Conservation (phyloP, 1,284 basidiomycete species). For the Leccinum griseonigrum region DNA sequence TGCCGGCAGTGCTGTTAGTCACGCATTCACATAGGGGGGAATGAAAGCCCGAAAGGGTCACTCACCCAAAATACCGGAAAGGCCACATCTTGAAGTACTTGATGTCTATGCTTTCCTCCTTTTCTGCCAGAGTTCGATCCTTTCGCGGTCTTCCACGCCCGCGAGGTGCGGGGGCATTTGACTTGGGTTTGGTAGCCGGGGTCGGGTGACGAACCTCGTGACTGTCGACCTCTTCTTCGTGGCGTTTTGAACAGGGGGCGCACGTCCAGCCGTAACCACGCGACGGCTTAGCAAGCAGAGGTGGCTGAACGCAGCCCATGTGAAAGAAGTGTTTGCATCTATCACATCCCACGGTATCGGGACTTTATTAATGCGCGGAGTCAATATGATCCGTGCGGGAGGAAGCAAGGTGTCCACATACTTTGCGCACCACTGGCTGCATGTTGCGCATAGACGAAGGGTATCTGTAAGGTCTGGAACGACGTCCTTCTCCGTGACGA, state of each 20-base stretch:
- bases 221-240: slow-evolving; percentile 85
- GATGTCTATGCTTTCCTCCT: slow-evolving; percentile 73
- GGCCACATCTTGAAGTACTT: slow-evolving; percentile 94
- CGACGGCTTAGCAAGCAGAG: slow-evolving; percentile 92
- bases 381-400: slow-evolving; percentile 25
- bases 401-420: slow-evolving; percentile 39
- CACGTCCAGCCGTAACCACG: slow-evolving; percentile 99
- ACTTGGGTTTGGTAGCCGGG: slow-evolving; percentile 55
- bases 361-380: slow-evolving; percentile 44
- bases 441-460: slow-evolving; percentile 83
- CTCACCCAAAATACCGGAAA: slow-evolving; percentile 94
- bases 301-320: slow-evolving; percentile 92
- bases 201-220: slow-evolving; percentile 59
- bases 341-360: slow-evolving; percentile 92
- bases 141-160: slow-evolving; percentile 73
- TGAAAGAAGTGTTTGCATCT: slow-evolving; percentile 94
- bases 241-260: slow-evolving; percentile 84
- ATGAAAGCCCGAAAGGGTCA: slow-evolving; percentile 7
- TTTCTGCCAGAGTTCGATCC: slow-evolving; percentile 63
- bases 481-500: slow-evolving; percentile 91
- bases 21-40: slow-evolving; percentile 2
- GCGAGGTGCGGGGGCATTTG: slow-evolving; percentile 64
- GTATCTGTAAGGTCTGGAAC: slow-evolving; percentile 88
- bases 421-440: slow-evolving; percentile 86
- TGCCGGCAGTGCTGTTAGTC: slow-evolving; percentile 14